Conservation (phyloP, 2,329 filamentous ascomycete species). For the Diaporthe humulicola region DNA sequence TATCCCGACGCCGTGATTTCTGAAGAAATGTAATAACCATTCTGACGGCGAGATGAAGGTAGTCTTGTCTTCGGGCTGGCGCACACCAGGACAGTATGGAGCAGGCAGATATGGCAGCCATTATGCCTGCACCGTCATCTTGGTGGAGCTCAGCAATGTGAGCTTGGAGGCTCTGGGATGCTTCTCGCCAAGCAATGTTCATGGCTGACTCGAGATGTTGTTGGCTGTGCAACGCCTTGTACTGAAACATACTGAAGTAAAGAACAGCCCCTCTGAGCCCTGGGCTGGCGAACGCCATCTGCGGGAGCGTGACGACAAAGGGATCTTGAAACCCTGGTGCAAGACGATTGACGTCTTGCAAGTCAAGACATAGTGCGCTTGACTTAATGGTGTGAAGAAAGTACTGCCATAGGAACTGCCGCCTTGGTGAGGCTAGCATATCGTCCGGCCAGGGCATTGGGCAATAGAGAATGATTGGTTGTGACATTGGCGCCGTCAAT, state of each 20-base stretch:
- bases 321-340: not conserved
- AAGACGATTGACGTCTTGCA: not conserved
- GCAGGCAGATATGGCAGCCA: not conserved
- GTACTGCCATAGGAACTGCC: not conserved
- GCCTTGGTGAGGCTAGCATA: not conserved
- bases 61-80: not conserved
- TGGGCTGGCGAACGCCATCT: not conserved
- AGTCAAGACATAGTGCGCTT: not conserved
- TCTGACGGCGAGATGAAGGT: not conserved
- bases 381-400: not conserved
- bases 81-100: not conserved
- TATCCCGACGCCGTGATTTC: not conserved
- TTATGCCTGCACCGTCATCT: not conserved
- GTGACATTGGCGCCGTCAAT: not conserved
- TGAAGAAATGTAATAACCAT: not conserved
- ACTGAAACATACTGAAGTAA: not conserved
- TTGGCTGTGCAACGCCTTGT: not conserved
- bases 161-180: not conserved
- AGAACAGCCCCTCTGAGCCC: not conserved
- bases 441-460: not conserved
- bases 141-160: not conserved
- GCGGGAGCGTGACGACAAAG: not conserved
- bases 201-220: not conserved
- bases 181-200: not conserved
- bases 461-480: not conserved